Base-by-base conservation (phyloP, 23 red algal species). In the Gracilaria domingensis region DNA sequence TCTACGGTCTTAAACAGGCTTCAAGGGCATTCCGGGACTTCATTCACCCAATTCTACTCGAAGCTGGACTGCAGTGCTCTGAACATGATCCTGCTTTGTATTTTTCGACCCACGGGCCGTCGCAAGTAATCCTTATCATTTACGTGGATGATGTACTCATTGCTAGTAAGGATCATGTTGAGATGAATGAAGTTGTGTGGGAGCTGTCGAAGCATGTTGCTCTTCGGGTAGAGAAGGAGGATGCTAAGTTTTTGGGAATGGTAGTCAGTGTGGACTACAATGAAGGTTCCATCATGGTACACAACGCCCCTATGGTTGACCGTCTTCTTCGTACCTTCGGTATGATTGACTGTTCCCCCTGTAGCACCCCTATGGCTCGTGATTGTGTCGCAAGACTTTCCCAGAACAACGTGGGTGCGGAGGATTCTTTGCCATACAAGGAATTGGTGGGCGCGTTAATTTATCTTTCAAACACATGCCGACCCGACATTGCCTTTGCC, bases 401-500 rank as follows among this genome's bases (percentile, higher is more conserved):
- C 5, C 0, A 28, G 7, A 9, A 12, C 16, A 25, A 26, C 8
- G 28, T 49, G 40, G 35, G 26, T 42, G 40, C 20, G 24, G 26
- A 26, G 48, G 2, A 47, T 18, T 20, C 18, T 34, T 12, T n/a
- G 7, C 88, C 40, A 1, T 75, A 53, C 80, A 75, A 66, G 26
- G 35, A 89, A 73, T 35, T 80, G 7, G 61, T 83, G 13, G 48
- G 80, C 13, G 29, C 65, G 8, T 48, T 93, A 13, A 56, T 93
- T 9, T 72, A 93, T 65, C 45, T 93, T 32, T 35, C 58, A 0
- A 93, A 73, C 57, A 93, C 78, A 36, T 58, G 1, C 2, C 54
- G 79, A 35, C 89, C 89, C 13, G 78, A 85, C 57, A 84, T 93
- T 61, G 23, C 74, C 14, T 93, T 81, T 84, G 48, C 89, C 8